phyloP scores from a whole-genome alignment of 2,329 filamentous ascomycete species.

The Ophiostoma australiae region DNA sequence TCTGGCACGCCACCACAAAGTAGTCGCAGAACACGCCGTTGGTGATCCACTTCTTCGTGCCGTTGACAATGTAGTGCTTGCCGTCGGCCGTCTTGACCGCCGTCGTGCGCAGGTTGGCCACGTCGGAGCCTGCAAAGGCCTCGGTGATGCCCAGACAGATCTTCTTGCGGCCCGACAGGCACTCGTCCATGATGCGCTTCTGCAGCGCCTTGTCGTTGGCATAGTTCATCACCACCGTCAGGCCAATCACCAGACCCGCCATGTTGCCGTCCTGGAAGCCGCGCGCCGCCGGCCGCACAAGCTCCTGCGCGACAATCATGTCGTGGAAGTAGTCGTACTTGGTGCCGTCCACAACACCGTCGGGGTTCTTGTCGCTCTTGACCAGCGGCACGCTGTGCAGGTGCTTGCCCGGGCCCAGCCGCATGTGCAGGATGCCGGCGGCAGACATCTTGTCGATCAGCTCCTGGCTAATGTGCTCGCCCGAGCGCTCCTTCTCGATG shows the following conservation, averaged over 20 bases:
- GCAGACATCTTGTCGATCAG: slow-evolving; percentile 75
- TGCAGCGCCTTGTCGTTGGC: slow-evolving; percentile 62
- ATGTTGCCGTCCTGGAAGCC: slow-evolving; percentile 86
- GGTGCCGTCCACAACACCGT: slow-evolving; percentile 66
- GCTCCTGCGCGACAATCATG: slow-evolving; percentile 68
- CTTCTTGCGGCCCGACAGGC: slow-evolving; percentile 77
- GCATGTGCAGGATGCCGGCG: slow-evolving; percentile 71
- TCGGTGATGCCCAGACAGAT: slow-evolving; percentile 85
- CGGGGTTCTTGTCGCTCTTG: slow-evolving; percentile 29
- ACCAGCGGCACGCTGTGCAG: slow-evolving; percentile 66
- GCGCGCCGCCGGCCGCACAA: slow-evolving; percentile 63
- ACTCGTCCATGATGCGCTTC: slow-evolving; percentile 63
- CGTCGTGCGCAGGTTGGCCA: slow-evolving; percentile 73
- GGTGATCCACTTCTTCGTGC: slow-evolving; percentile 82
- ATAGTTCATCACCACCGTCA: slow-evolving; percentile 77
- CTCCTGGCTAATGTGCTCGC: slow-evolving; percentile 64
- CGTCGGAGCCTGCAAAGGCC: slow-evolving; percentile 79
- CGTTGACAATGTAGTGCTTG: slow-evolving; percentile 66
- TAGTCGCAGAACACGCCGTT: slow-evolving; percentile 65
- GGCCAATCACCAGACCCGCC: slow-evolving; percentile 77
- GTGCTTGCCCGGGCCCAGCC: slow-evolving; percentile 76
- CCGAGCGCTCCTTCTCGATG: slow-evolving; percentile 67
- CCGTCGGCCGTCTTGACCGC: slow-evolving; percentile 71
- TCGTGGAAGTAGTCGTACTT: slow-evolving; percentile 89
- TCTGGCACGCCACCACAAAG: slow-evolving; percentile 76